Conservation (phyloP, 306 rosid genomes). For the Crotalaria pallida region DNA sequence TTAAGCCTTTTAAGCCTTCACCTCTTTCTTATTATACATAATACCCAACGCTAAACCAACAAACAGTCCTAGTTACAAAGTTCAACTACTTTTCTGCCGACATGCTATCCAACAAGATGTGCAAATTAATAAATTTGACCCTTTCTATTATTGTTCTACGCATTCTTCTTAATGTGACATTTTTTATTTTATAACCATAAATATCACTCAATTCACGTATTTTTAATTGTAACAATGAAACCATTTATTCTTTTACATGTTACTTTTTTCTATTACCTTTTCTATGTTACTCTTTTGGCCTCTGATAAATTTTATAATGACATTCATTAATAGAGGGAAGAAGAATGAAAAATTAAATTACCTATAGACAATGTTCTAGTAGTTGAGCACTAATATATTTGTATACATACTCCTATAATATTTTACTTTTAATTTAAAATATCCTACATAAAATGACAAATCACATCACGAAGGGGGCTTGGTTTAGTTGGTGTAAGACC, state of each 20-base stretch:
- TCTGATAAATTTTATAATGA: not conserved
- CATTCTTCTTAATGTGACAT: not conserved
- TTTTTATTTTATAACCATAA: not conserved
- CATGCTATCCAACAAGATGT: slow-evolving; percentile 25
- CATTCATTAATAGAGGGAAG: not conserved
- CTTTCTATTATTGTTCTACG: not conserved
- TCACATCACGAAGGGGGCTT: too few species aligned
- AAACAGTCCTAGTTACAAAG: not conserved
- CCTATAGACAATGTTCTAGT: not conserved
- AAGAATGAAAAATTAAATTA: not conserved
- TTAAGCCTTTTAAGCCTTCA: not conserved
- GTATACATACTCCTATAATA: too few species aligned
- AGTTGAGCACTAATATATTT: too few species aligned
- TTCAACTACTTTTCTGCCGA: slow-evolving; percentile 25
- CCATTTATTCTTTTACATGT: slow-evolving; percentile 20
- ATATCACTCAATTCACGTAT: not conserved
- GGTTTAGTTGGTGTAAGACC: too few species aligned
- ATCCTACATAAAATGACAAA: too few species aligned
- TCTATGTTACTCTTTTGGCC: not conserved
- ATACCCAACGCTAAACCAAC: not conserved
- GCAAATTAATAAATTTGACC: not conserved
- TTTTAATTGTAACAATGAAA: not conserved
- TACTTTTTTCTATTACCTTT: not conserved
- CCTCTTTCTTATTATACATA: not conserved
- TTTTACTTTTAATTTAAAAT: too few species aligned